Percentiles rank a stretch among this genome's conserved stretches.
Conservation (phyloP, 768 basidiomycete genomes). For the Leccinum fibrillosum region DNA sequence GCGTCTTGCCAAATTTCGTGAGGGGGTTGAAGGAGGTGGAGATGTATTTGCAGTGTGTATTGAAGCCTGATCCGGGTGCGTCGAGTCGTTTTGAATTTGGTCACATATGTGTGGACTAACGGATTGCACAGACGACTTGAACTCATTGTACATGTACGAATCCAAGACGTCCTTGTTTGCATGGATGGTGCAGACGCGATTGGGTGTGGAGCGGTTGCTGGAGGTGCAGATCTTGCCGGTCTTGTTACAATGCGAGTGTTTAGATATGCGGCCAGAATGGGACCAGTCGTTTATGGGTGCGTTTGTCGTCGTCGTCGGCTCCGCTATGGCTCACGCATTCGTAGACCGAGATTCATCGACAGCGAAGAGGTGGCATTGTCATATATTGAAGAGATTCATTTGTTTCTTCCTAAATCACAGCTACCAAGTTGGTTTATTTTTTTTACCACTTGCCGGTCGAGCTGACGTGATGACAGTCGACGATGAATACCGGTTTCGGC, state of each 20-base stretch:
- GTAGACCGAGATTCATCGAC: conserved; percentile 77
- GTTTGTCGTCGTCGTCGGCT: conserved; percentile 9
- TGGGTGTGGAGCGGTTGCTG: conserved; percentile 81
- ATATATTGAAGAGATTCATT: conserved; percentile 73
- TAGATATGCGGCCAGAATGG: conserved; percentile 80
- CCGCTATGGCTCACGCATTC: not conserved
- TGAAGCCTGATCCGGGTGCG: conserved; percentile 89
- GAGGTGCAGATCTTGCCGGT: conserved; percentile 72
- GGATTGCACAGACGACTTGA: conserved; percentile 66
- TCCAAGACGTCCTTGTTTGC: conserved; percentile 89
- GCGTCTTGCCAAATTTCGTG: conserved; percentile 80
- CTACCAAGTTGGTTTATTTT: conserved; percentile 50
- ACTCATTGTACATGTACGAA: conserved; percentile 91
- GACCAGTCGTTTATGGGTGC: conserved; percentile 77
- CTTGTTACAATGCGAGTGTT: conserved; percentile 80
- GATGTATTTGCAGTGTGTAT: conserved; percentile 62
- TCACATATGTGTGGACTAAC: not conserved
- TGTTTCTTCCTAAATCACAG: conserved; percentile 73
- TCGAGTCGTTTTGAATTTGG: conserved; percentile 5
- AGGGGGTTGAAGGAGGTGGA: conserved; percentile 78
- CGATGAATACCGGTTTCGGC: conserved; percentile 78
- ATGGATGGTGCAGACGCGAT: conserved; percentile 75
- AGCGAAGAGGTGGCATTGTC: conserved; percentile 57
- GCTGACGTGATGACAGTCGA: conserved; percentile 30
- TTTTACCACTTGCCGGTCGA: not conserved